Evolutionary conservation across 2,329 filamentous ascomycete species (phyloP), one percentile per base, ranked within the genome.

Genomic region (Teratosphaeriaceae sp.): DNA sequence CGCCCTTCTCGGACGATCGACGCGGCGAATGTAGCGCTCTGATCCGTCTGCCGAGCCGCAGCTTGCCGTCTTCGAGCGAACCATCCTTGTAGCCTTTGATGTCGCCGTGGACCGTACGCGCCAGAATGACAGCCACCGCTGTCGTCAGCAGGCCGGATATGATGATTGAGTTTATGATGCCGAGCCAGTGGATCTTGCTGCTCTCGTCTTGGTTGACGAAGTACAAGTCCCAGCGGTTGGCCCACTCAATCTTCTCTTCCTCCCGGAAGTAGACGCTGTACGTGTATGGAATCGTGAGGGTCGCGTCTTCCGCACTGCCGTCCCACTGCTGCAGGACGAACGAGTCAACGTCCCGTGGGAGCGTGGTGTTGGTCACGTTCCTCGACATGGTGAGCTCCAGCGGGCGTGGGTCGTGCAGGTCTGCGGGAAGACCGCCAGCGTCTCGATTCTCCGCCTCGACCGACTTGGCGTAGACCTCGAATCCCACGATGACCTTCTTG

Each of bases 201-300:
- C 84, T 85, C 52, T 90, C 85, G 45, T 87, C 83, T 59, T 92
- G 85, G 62, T 90, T 88, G 46, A 84, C 85, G 66, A 94, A 94
- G 64, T 94, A 94, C 42, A 90, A 69, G 57, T 94, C 85, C 88
- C 88, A 95, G 42, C 88, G 78, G 54, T 82, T 86, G 44, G 74
- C 72, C 88, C 88, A 95, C 50, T 92, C 86, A 39, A 94, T 71
- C 16, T 75, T 78, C 31, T 82, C 77, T 48, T 94, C 86, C 61
- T 94, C 85, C 40, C 86, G 81, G 68, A 88, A 95, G 65, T 92
- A 94, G 12, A 94, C 84, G 2, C 87, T 90, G 66, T 94, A 95
- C 0, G 86, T 85, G 65, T 89, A 94, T 0, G 88, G 86, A 40
- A 94, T 82, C 2, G 75, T 80, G 38, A 92, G 64, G 2, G 72